Conservation (phyloP, 108 stramenopile genomes). For the Skeletonema tropicum region DNA sequence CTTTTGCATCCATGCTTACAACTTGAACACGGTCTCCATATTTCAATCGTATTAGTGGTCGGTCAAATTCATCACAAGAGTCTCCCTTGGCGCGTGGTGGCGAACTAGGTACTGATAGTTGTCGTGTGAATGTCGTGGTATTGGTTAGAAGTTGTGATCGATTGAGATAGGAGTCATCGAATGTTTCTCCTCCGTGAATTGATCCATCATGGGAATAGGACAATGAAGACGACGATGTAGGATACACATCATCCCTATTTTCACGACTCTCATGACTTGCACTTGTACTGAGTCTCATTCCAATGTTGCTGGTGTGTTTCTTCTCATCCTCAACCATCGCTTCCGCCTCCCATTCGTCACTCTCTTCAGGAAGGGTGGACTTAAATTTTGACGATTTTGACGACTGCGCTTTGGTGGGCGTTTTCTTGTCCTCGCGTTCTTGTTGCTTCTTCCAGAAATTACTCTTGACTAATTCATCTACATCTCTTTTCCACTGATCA, state of each 20-base stretch:
- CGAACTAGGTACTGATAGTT: conserved; percentile 1
- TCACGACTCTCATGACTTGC: not conserved
- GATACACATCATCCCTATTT: not conserved
- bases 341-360: not conserved
- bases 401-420: not conserved
- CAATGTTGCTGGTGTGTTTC: not conserved
- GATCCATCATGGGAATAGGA: not conserved
- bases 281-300: not conserved
- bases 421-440: not conserved
- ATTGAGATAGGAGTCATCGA: not conserved
- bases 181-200: not conserved
- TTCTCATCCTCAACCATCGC: not conserved
- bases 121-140: conserved; percentile 5
- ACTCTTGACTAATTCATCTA: conserved; percentile 42
- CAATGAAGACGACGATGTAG: not conserved
- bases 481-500: conserved; percentile 37
- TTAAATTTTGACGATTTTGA: not conserved
- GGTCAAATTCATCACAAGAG: conserved; percentile 30
- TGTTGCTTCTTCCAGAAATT: conserved; percentile 22
- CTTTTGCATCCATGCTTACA: conserved; percentile 63
- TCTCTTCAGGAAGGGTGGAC: not conserved
- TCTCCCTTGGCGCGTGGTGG: not conserved
- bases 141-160: not conserved
- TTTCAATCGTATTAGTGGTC: conserved; percentile 49
- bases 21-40: conserved; percentile 83